Evolutionary conservation across 768 basidiomycete genomes (phyloP).

Genomic region (Naganishia randhawae): DNA sequence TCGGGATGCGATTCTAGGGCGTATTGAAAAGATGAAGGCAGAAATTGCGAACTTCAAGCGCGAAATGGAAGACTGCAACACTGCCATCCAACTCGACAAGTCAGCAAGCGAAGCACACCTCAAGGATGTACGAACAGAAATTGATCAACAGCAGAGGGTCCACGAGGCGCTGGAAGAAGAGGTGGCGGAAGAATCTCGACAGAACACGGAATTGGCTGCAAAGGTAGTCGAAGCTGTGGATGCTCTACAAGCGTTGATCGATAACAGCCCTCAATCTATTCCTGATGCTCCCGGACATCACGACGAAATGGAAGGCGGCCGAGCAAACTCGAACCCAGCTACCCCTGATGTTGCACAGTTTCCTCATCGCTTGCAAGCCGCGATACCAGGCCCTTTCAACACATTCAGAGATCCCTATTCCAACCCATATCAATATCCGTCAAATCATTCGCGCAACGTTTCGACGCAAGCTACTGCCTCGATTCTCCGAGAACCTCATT

Average conservation of each 20-base stretch:
- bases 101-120: conserved; percentile 60
- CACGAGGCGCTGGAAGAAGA: conserved; percentile 54
- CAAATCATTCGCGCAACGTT: neutral
- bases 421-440: conserved; percentile 4
- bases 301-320: neutral
- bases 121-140: conserved; percentile 60
- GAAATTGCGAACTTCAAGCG: conserved; percentile 44
- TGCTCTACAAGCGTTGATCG: conserved; percentile 62
- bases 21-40: conserved; percentile 37
- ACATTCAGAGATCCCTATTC: conserved; percentile 8
- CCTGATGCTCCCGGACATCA: neutral
- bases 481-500: conserved; percentile 15
- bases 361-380: neutral
- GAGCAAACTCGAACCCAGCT: conserved; percentile 25
- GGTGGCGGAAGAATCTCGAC: conserved; percentile 57
- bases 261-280: conserved; percentile 58
- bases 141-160: conserved; percentile 40
- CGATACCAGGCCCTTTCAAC: neutral
- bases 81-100: conserved; percentile 61
- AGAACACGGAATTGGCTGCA: conserved; percentile 59
- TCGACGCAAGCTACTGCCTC: conserved; percentile 10
- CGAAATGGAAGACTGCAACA: conserved; percentile 55
- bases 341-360: conserved; percentile 32
- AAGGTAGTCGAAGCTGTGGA: conserved; percentile 66
- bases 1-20: conserved; percentile 56